Conservation (phyloP, 768 basidiomycete species). For the Tylopilus intermedius region DNA sequence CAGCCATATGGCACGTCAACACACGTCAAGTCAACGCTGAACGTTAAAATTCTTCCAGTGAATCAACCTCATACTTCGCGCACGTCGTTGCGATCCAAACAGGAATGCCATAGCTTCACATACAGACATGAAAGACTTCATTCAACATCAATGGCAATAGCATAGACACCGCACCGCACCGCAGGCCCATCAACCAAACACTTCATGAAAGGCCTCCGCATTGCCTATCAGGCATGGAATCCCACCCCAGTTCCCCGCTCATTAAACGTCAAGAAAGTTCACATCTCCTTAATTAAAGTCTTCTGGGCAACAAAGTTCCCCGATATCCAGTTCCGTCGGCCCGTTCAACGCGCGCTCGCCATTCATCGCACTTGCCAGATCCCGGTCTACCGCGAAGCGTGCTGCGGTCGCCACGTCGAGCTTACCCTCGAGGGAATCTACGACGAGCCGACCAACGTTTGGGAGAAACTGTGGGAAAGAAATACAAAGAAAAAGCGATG, state of each 20-base stretch:
- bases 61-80: too few species aligned
- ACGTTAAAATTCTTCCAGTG: too few species aligned
- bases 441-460: constrained; percentile 72
- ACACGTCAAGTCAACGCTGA: too few species aligned
- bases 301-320: constrained; percentile 44
- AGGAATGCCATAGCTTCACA: not conserved
- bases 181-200: not conserved
- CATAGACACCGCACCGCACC: not conserved
- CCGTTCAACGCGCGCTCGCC: constrained; percentile 16
- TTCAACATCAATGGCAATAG: not conserved
- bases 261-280: not conserved
- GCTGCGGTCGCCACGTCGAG: constrained; percentile 46
- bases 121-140: not conserved
- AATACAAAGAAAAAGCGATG: not conserved
- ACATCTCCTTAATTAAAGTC: constrained; percentile 24
- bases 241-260: not conserved
- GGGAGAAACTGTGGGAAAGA: constrained; percentile 68
- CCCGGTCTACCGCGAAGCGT: constrained; percentile 64
- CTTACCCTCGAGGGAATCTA: constrained; percentile 62
- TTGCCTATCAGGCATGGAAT: not conserved
- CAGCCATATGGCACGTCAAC: too few species aligned
- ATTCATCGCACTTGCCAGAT: constrained; percentile 17
- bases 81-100: not conserved
- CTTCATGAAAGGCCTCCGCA: not conserved
- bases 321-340: constrained; percentile 40